A percentile compares a stretch with the other conserved stretches of the same genome.
Evolutionary conservation across 495 filamentous ascomycete genomes (phyloP).

Genomic region (Letharia lupina): DNA sequence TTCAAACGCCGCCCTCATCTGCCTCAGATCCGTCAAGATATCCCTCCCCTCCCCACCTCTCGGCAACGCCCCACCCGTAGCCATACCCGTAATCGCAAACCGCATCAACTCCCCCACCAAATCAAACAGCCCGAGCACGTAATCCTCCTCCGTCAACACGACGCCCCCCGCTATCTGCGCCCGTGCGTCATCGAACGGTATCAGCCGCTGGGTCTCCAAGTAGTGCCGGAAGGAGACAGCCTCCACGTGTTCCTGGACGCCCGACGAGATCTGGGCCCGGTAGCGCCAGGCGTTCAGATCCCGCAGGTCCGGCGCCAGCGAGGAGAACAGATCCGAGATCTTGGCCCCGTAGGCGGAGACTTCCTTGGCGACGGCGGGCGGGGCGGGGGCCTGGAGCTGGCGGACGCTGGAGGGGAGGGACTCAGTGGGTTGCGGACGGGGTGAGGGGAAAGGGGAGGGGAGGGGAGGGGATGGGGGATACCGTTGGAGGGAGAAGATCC

Average conservation of each 20-base stretch:
- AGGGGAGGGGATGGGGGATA: conserved; percentile 32
- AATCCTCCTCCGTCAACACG: conserved; percentile 69
- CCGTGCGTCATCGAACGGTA: conserved; percentile 53
- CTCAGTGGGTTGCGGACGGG: background rate
- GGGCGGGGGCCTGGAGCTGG: conserved; percentile 53
- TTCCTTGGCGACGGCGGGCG: conserved; percentile 55
- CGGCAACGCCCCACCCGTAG: conserved; percentile 51
- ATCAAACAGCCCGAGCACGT: conserved; percentile 86
- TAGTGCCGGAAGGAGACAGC: conserved; percentile 82
- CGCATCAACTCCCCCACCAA: conserved; percentile 92
- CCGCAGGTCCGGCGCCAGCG: conserved; percentile 63
- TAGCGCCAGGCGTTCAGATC: conserved; percentile 79
- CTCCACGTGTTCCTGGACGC: conserved; percentile 89
- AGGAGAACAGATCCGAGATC: conserved; percentile 58
- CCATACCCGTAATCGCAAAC: conserved; percentile 77
- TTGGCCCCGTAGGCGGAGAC: conserved; percentile 53
- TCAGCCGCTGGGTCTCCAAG: conserved; percentile 63
- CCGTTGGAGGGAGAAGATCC: conserved; percentile 91
- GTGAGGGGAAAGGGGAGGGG: background rate
- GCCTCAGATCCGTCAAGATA: conserved; percentile 67
- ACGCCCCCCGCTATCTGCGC: conserved; percentile 46
- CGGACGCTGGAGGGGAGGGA: conserved; percentile 46
- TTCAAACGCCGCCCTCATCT: conserved; percentile 66
- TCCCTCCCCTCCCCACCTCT: conserved; percentile 24
- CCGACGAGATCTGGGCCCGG: conserved; percentile 60